phyloP scores from a whole-genome alignment of 176 grass and related monocot species.

The Chrysopogon serrulatus region DNA sequence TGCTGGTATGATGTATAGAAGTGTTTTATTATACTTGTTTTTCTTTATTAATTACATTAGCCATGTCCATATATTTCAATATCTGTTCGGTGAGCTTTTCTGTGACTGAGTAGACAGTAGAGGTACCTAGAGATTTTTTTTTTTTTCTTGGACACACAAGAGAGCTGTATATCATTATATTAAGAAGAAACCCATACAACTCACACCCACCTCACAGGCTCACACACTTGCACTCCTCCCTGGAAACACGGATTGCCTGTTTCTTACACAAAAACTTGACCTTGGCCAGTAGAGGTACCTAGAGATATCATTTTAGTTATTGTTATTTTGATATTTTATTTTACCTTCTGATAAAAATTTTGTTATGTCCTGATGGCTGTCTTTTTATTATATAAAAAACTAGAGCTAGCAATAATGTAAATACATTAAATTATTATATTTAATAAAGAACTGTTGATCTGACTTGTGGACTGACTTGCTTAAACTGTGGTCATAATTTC shows the following conservation, averaged over 20 bases:
- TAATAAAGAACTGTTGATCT: background rate
- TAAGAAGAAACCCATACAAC: background rate
- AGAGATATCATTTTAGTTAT: background rate
- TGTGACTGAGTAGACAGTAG: background rate
- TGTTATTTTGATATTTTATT: background rate
- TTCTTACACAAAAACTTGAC: background rate
- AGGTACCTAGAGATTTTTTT: background rate
- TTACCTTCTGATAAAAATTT: background rate
- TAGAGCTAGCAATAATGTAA: background rate
- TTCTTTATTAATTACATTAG: background rate
- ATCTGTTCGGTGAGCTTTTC: background rate
- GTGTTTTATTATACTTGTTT: background rate
- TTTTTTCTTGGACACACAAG: background rate
- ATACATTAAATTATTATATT: background rate
- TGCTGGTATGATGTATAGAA: background rate
- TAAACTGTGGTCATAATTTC: background rate
- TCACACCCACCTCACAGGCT: background rate
- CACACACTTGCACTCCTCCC: background rate
- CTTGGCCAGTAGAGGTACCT: background rate
- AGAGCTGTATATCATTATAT: too few species aligned
- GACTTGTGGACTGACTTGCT: background rate
- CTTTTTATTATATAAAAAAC: background rate
- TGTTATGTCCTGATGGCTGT: background rate
- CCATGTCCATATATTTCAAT: background rate
- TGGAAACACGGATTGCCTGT: background rate